Evolutionary conservation across 2,329 filamentous ascomycete species (phyloP).

Genomic region (Cadophora sp.): DNA sequence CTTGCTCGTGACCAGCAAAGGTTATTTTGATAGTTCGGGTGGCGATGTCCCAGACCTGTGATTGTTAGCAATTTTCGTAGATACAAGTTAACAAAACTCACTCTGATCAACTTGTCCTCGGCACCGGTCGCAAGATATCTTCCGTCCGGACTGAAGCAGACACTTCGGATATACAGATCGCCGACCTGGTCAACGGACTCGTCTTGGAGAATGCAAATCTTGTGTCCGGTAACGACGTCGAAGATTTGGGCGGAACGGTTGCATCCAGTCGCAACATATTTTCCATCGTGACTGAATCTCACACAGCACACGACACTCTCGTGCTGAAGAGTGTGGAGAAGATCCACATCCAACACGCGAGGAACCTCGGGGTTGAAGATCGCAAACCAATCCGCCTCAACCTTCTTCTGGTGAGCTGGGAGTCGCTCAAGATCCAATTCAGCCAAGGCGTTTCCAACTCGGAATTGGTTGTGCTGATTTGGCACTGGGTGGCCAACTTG

Average conservation of each 20-base stretch:
- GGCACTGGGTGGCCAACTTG: constrained; percentile 86
- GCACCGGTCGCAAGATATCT: constrained; percentile 93
- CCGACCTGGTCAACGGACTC: constrained; percentile 85
- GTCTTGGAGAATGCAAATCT: constrained; percentile 90
- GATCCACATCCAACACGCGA: constrained; percentile 88
- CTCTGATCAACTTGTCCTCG: constrained; percentile 95
- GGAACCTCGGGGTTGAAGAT: constrained; percentile 95
- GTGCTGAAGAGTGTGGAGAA: constrained; percentile 91
- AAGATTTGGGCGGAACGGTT: constrained; percentile 99
- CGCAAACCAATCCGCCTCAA: constrained; percentile 91
- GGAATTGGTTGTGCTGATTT: constrained; percentile 59
- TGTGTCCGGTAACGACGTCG: constrained; percentile 85
- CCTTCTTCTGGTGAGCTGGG: constrained; percentile 86
- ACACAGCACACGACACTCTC: constrained; percentile 99
- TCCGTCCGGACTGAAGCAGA: constrained; percentile 98
- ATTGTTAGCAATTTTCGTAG: constrained; percentile 28
- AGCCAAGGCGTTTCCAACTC: constrained; percentile 75
- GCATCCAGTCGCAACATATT: constrained; percentile 95
- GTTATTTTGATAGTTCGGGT: constrained; percentile 85
- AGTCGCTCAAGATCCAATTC: constrained; percentile 88
- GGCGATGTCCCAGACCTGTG: constrained; percentile 94
- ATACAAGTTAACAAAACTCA: constrained; percentile 55
- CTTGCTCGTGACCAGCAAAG: constrained; percentile 97
- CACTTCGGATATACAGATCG: constrained; percentile 95
- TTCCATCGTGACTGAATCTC: constrained; percentile 93